A percentile compares a stretch with the other conserved stretches of the same genome.
Evolutionary conservation across 2,329 filamentous ascomycete species (phyloP).

Genomic region (Apiospora phragmitis): DNA sequence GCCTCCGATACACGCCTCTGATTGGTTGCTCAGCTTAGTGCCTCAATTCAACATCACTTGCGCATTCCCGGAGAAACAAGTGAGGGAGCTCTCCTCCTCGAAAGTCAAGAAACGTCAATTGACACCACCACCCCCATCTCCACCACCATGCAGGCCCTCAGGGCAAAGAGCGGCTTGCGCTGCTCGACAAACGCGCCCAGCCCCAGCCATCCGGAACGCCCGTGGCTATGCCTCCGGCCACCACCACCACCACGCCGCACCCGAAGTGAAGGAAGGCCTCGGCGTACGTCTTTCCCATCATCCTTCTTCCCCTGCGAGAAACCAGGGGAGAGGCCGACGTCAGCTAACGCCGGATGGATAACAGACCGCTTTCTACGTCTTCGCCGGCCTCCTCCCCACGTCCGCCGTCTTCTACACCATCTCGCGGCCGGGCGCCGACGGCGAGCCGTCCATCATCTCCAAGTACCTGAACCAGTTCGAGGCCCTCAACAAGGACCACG

Average conservation of each 20-base stretch:
- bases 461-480: constrained; percentile 48
- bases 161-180: constrained; percentile 46
- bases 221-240: constrained; percentile 57
- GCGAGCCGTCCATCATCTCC: constrained; percentile 48
- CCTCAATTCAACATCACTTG: neutral
- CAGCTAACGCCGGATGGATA: neutral
- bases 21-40: neutral
- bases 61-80: neutral
- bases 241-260: constrained; percentile 42
- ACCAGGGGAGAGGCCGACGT: neutral
- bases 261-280: constrained; percentile 50
- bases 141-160: constrained; percentile 35
- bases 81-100: neutral
- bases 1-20: neutral
- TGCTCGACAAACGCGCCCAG: constrained; percentile 36
- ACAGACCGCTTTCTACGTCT: constrained; percentile 51
- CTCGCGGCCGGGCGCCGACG: constrained; percentile 48
- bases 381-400: constrained; percentile 45
- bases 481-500: constrained; percentile 50
- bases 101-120: constrained; percentile 5
- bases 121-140: constrained; percentile 1
- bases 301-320: neutral
- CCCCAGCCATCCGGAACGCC: constrained; percentile 33
- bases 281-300: constrained; percentile 47
- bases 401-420: constrained; percentile 49